Percentiles rank a stretch among this genome's conserved stretches.
Evolutionary conservation across 495 filamentous ascomycete species (phyloP).

Genomic region (Tuber melanosporum): DNA sequence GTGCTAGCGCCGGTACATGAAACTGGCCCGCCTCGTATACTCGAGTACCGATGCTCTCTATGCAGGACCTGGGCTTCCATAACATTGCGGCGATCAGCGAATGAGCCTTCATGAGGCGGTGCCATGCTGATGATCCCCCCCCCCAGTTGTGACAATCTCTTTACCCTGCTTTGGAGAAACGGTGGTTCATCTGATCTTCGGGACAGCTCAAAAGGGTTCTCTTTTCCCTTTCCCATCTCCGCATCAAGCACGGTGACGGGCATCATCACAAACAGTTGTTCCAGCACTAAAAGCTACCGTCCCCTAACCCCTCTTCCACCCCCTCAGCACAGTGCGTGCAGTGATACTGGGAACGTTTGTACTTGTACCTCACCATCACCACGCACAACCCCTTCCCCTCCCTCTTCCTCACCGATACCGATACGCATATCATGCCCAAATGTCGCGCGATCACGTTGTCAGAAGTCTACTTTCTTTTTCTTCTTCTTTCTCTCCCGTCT

Average conservation of each 20-base stretch:
- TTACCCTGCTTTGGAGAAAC: constrained; percentile 18
- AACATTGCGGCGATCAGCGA: constrained; percentile 31
- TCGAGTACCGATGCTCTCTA: constrained; percentile 9
- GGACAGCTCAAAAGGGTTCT: constrained; percentile 24
- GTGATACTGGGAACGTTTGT: not conserved
- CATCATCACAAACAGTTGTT: constrained; percentile 1
- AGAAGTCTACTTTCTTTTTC: not conserved
- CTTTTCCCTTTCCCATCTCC: not conserved
- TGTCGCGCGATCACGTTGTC: constrained; percentile 33
- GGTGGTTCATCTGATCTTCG: constrained; percentile 39
- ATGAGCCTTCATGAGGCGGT: constrained; percentile 16
- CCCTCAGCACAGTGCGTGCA: not conserved
- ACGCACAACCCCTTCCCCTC: not conserved
- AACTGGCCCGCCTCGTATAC: constrained; percentile 26
- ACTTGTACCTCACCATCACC: not conserved
- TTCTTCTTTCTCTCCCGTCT: not conserved
- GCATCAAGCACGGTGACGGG: not conserved
- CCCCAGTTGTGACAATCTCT: constrained; percentile 22
- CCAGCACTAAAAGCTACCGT: not conserved
- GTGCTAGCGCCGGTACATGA: constrained; percentile 10
- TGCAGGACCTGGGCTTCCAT: constrained; percentile 34
- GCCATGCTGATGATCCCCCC: constrained; percentile 17
- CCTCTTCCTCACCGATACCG: not conserved
- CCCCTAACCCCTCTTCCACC: not conserved
- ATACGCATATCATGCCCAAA: not conserved